phyloP scores from a whole-genome alignment of 805 yeast genomes.

The Lipomyces yamadae region DNA sequence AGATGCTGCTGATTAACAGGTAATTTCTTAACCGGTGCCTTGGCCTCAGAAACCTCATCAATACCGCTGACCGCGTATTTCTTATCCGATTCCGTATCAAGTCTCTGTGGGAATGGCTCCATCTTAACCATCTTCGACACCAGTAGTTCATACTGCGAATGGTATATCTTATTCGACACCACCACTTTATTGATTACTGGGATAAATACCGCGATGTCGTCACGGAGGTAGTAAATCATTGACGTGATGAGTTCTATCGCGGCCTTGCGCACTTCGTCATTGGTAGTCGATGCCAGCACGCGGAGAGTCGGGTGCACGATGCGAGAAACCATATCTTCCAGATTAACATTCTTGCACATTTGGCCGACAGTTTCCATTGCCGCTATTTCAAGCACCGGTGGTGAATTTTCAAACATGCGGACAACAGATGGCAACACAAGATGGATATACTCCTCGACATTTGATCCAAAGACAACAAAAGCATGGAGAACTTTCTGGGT shows the following conservation, averaged over 20 bases:
- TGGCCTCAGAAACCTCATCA: conserved; percentile 63
- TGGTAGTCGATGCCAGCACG: conserved; percentile 54
- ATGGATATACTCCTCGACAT: conserved; percentile 86
- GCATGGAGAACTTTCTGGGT: conserved; percentile 73
- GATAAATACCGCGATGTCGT: conserved; percentile 81
- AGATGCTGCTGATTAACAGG: conserved; percentile 69
- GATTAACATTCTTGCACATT: conserved; percentile 68
- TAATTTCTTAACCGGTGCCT: conserved; percentile 71
- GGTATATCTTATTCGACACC: conserved; percentile 66
- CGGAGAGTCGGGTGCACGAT: conserved; percentile 85
- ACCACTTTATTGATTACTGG: conserved; percentile 72
- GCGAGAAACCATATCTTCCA: conserved; percentile 87
- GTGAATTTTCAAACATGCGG: conserved; percentile 68
- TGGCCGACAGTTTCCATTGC: conserved; percentile 86
- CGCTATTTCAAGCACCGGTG: conserved; percentile 62
- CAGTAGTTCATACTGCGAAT: conserved; percentile 77
- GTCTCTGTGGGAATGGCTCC: conserved; percentile 81
- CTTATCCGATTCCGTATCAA: conserved; percentile 62
- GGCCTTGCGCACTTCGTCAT: conserved; percentile 65
- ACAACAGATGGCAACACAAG: conserved; percentile 86
- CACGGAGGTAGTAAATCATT: conserved; percentile 76
- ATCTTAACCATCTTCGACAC: conserved; percentile 77
- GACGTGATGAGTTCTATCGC: conserved; percentile 78
- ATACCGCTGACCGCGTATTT: conserved; percentile 53
- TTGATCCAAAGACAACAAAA: conserved; percentile 83